Base-by-base conservation (phyloP, 73 alveolate genomes). In the Symbiodinium natans region DNA sequence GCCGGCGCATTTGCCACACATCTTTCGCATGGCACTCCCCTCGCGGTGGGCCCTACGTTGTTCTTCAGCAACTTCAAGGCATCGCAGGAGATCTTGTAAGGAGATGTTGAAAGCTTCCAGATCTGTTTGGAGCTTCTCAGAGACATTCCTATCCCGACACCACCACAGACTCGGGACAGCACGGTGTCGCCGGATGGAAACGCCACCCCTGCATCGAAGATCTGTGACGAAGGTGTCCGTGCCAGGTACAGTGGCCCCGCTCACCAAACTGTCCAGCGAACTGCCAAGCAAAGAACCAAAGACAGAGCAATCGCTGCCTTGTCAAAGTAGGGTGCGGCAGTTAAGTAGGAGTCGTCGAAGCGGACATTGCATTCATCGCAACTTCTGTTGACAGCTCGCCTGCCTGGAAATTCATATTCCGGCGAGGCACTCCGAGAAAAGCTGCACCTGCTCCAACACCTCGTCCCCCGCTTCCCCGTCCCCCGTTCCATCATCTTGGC, bases 391-490 rank as follows among this genome's bases (percentile, higher is more conserved):
- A 84, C 33, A 43, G 48, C 56, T 84, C 92, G 56, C 92, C 92
- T 43, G 92, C 48, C 56, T 84, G 92, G 36, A 84, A 84, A 46
- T 31, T 29, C 92, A 42, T 7, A 43, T 43, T 84, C 92, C 92
- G 92, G 38, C 92, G 92, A 41, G 92, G 92, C 46, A 84, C 92
- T 71, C 92, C 92, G 92, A 83, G 92, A 40, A 83, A 41, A 83
- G 92, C 25, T 41, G 31, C 31, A 41, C 46, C 46, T 83, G 92
- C 43, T 42, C 31, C 75, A 84, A 63, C 48, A 84, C 92, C 77
- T 43, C 46, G 48, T 84, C 77, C 75, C 34, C 56, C 48, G 92
- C 39, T 68, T 84, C 77, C 92, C 92, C 36, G 46, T 41, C 92
- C 92, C 43, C 77, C 31, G 77, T 84, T 29, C 77, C 92, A 84